Conservation (phyloP, 192 early-diverging fungal species). For the Nowakowskiella sp. region DNA sequence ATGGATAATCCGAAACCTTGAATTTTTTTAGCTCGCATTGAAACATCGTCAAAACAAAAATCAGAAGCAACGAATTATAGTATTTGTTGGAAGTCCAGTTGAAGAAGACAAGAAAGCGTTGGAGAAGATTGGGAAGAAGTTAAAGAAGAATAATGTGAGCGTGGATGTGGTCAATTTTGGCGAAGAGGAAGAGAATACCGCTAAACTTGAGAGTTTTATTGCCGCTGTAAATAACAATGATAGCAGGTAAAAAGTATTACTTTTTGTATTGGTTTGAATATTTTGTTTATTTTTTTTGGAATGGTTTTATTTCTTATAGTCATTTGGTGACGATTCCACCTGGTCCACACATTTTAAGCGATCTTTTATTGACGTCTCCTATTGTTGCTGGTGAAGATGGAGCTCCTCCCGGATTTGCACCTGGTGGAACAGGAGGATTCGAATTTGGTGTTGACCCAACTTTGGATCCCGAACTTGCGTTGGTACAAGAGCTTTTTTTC, state of each 20-base stretch:
- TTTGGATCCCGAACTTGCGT: constrained; percentile 87
- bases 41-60: constrained; percentile 97
- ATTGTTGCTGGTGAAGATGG: constrained; percentile 83
- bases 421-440: constrained; percentile 59
- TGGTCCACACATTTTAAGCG: constrained; percentile 85
- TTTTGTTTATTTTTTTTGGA: background rate
- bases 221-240: constrained; percentile 84
- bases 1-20: background rate
- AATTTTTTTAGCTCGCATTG: constrained; percentile 59
- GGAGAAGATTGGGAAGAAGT: constrained; percentile 85
- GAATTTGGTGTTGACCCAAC: constrained; percentile 93
- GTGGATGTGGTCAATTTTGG: constrained; percentile 96
- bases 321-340: constrained; percentile 89
- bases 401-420: constrained; percentile 54
- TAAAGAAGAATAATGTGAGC: constrained; percentile 96
- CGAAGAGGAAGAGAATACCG: constrained; percentile 77
- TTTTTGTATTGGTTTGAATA: background rate
- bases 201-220: constrained; percentile 87
- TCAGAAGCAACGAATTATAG: constrained; percentile 87
- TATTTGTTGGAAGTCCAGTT: constrained; percentile 87
- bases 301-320: constrained; percentile 28
- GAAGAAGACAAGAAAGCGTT: constrained; percentile 67
- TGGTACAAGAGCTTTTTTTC: constrained; percentile 26
- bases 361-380: constrained; percentile 75
- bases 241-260: constrained; percentile 55